Evolutionary conservation across 2,329 filamentous ascomycete species (phyloP), one percentile per base, ranked within the genome.

Genomic region (Ceratocystis destructans): DNA sequence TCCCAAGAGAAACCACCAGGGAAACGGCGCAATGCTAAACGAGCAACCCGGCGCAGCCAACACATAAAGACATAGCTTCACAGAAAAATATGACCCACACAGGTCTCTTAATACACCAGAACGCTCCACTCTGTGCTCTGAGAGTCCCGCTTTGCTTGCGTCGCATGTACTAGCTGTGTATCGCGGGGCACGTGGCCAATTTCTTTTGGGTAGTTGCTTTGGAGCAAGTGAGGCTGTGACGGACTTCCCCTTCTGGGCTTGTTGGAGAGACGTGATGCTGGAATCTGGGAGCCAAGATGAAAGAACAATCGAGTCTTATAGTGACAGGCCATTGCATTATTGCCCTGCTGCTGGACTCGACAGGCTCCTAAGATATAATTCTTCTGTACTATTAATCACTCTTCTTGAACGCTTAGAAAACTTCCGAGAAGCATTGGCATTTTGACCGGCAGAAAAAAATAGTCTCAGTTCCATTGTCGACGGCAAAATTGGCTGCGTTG

Each of bases 391-490:
- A 59, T 59, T 59, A 59, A 37, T 37, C 31, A 37, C 25, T 59
- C 55, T 33, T 59, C 28, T 28, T 37, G 17, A 17, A 17, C 28
- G 1, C 3, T 17, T 17, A 59, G 31, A 59, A 59, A 59, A 33
- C 15, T 20, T 37, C 55, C 55, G 55, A 59, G 55, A 59, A 59
- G 55, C 55, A 59, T 37, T 59, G 55, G 28, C 55, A 20, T 59
- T 10, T 33, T 33, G 7, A 20, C 55, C 28, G 28, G 55, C 28
- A 59, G 17, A 53, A 55, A 17, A 37, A 59, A 59, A 59, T 20
- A n/a, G 12, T n/a, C 55, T 28, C 48, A 53, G 22, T 22, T 53
- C 22, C 48, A 28, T 25, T 53, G 28, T 28, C 20, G 15, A 28
- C 12, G 37, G 22, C 48, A 10, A 53, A 53, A 28, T 17, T 25